phyloP scores from a whole-genome alignment of 1,284 basidiomycete genomes.

The Cutaneotrichosporon sp. region DNA sequence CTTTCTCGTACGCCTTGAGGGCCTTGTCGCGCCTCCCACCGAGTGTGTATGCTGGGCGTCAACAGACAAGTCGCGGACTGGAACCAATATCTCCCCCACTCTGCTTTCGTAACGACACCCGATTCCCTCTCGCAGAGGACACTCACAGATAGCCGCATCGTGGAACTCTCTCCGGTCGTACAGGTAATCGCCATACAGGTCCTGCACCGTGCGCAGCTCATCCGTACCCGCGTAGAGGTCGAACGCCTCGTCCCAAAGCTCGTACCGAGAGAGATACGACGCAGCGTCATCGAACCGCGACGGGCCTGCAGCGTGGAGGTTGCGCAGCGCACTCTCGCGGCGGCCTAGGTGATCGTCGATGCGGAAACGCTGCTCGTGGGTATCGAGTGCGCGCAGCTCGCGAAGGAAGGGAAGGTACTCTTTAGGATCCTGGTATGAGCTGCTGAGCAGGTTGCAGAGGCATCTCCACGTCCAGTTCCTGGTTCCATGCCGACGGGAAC shows the following conservation, averaged over 20 bases:
- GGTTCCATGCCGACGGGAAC: background rate
- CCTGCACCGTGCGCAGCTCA: slow-evolving; percentile 66
- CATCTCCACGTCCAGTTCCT: background rate
- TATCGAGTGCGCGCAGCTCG: slow-evolving; percentile 76
- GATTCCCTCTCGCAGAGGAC: background rate
- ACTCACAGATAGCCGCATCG: slow-evolving; percentile 75
- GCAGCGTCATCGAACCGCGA: slow-evolving; percentile 71
- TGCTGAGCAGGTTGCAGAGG: too few relatives aligned
- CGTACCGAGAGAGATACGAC: slow-evolving; percentile 74
- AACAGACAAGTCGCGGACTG: background rate
- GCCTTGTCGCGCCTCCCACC: slow-evolving; percentile 67
- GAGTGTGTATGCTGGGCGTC: slow-evolving; percentile 66
- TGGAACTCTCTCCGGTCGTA: slow-evolving; percentile 78
- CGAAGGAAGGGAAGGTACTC: slow-evolving; percentile 97
- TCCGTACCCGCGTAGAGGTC: slow-evolving; percentile 67
- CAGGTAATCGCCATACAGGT: slow-evolving; percentile 82
- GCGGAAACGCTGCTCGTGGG: slow-evolving; percentile 79
- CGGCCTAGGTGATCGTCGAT: slow-evolving; percentile 92
- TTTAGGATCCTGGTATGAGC: slow-evolving; percentile 67
- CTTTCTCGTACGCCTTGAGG: slow-evolving; percentile 79
- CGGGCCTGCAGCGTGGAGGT: slow-evolving; percentile 67
- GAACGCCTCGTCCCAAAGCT: slow-evolving; percentile 72
- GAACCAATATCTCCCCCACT: background rate
- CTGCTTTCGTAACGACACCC: background rate
- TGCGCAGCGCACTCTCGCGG: slow-evolving; percentile 69